Conservation (phyloP, 441 rosid species). For the Gossypium laxum region DNA sequence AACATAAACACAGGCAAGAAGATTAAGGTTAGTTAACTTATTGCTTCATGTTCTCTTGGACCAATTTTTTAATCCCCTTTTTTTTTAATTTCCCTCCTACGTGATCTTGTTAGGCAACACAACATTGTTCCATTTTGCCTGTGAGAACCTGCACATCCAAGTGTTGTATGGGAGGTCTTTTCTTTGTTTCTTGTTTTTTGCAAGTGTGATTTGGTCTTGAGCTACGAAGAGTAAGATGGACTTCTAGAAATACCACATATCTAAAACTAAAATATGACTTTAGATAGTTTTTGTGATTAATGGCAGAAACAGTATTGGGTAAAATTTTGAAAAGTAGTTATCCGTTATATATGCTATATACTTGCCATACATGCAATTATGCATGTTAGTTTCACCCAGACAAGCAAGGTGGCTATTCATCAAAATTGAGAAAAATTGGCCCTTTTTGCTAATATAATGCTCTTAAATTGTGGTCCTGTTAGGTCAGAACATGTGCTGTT, state of each 20-base stretch:
- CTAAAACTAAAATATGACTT: neutral
- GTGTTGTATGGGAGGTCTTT: neutral
- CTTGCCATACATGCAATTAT: neutral
- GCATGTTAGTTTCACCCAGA: neutral
- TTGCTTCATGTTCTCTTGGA: neutral
- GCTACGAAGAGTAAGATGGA: neutral
- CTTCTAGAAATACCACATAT: neutral
- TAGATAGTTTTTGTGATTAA: constrained; percentile 1
- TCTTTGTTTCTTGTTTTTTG: neutral
- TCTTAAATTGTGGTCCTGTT: neutral
- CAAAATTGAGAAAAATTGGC: neutral
- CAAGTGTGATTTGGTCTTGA: neutral
- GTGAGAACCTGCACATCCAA: neutral
- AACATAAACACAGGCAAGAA: constrained; percentile 89
- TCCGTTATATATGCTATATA: neutral
- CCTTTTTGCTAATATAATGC: neutral
- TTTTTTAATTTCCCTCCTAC: neutral
- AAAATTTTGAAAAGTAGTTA: neutral
- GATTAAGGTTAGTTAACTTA: constrained; percentile 52
- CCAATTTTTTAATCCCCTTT: neutral
- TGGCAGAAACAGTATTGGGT: neutral
- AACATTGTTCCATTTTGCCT: neutral
- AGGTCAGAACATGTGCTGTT: neutral
- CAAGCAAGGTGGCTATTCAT: neutral
- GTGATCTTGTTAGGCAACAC: neutral